Evolutionary conservation across 1,284 basidiomycete genomes (phyloP).

Genomic region (Trametes pubescens): DNA sequence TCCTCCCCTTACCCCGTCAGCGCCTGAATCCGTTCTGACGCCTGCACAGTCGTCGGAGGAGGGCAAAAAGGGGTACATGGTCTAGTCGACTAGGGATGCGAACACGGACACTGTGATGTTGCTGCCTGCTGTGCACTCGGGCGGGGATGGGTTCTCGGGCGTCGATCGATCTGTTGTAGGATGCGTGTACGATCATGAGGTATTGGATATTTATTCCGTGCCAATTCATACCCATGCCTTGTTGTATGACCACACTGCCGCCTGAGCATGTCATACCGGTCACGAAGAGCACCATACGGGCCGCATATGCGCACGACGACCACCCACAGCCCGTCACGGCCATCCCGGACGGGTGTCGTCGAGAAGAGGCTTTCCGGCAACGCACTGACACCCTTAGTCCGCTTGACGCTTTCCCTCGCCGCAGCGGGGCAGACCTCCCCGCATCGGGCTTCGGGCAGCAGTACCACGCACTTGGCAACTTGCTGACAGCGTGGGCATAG

Average conservation of each 20-base stretch:
- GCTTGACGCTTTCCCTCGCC: no score
- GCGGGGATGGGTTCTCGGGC: neutral
- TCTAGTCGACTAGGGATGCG: neutral
- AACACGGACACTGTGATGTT: neutral
- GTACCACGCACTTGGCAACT: no score
- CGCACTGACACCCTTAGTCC: no score
- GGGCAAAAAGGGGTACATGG: neutral
- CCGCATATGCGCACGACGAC: neutral
- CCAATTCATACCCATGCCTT: neutral
- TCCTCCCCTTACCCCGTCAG: no score
- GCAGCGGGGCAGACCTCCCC: no score
- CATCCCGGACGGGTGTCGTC: neutral
- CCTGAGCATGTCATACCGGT: no score
- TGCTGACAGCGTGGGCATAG: no score
- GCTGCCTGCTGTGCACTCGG: neutral
- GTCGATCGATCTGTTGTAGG: constrained; percentile 3
- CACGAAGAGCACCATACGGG: neutral
- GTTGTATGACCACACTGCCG: neutral
- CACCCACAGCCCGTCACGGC: neutral
- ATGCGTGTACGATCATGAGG: constrained; percentile 1
- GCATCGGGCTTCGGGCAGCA: no score
- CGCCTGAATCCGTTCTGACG: neutral
- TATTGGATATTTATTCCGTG: neutral
- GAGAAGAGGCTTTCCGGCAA: neutral
- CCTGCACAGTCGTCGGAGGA: neutral